Evolutionary conservation across 176 grass and related monocot genomes (phyloP), one percentile per base, ranked within the genome.

Genomic region (Alopecurus myosuroides): DNA sequence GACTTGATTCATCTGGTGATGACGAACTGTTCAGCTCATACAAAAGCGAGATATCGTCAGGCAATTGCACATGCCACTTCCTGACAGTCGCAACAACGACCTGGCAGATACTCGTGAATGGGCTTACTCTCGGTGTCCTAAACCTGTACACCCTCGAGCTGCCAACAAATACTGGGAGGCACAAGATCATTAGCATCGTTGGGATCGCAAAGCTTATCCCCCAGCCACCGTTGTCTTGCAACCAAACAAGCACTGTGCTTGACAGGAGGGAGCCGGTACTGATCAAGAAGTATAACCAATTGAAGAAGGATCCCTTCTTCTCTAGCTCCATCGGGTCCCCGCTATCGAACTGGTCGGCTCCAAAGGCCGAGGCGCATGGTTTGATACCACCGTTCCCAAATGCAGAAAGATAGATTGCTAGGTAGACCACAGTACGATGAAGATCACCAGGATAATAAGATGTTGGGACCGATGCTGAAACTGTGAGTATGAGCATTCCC

Each of bases 241-340:
- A 63, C 91, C 91, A 93, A 48, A 93, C 88, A 23, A 93, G 57
- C 2, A 85, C 31, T 7, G 85, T 90, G 33, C 88, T 58, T 1
- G 88, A 93, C 3, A 89, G 52, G 7, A 90, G 64, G 28, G 81
- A 61, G 23, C 88, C 79, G 9, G 56, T 46, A 60, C 33, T 88
- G 72, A 87, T 35, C 23, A 80, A 14, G 71, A 87, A 86, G 79
- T 79, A 93, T 67, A 75, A 93, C 91, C 91, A 93, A 51, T 77
- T 89, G 75, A 93, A 93, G 82, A 90, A 93, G 72, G 91, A 86
- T 1, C 81, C 81, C 71, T 90, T 85, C 31, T 79, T 78, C 63
- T 19, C 42, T 26, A 57, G 65, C 81, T 92, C 84, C 7, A 15
- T 74, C 0, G 67, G 91, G 25, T 87, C 84, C 1, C 64, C 85